phyloP scores from a whole-genome alignment of 371 early-diverging fungal genomes.

The Lichtheimia corymbifera region DNA sequence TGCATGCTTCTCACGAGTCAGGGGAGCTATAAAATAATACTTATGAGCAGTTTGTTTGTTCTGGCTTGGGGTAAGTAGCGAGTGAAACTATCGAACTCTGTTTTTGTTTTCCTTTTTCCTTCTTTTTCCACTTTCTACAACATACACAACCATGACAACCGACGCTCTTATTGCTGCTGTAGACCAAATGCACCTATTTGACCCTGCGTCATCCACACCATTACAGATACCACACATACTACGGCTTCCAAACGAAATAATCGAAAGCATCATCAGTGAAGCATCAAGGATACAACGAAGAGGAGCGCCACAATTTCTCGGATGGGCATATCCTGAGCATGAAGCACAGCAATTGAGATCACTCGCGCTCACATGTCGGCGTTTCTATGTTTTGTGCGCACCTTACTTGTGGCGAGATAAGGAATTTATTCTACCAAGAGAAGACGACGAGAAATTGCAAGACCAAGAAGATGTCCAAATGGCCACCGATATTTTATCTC shows the following conservation, averaged over 20 bases:
- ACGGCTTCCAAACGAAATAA: conserved; percentile 39
- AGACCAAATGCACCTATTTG: not conserved
- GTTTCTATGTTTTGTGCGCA: conserved; percentile 34
- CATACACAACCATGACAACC: not conserved
- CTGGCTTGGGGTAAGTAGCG: too few species aligned
- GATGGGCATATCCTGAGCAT: conserved; percentile 48
- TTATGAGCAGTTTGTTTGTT: too few species aligned
- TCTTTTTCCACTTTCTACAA: conserved; percentile 6
- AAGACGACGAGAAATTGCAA: conserved; percentile 28
- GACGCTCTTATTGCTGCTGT: not conserved
- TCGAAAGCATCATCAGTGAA: conserved; percentile 31
- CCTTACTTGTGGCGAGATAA: conserved; percentile 52
- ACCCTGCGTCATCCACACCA: too few species aligned
- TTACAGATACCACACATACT: conserved; percentile 15
- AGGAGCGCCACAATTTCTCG: conserved; percentile 26
- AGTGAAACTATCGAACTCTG: not conserved
- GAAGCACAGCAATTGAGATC: conserved; percentile 29
- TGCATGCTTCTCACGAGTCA: too few species aligned
- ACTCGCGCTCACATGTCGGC: conserved; percentile 38
- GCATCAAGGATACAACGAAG: conserved; percentile 20
- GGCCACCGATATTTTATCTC: conserved; percentile 42
- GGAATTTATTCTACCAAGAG: conserved; percentile 47
- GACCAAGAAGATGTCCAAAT: conserved; percentile 18
- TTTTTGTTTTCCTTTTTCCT: not conserved
- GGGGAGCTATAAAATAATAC: too few species aligned